Percentiles rank a stretch among this genome's conserved stretches.
phyloP scores from a whole-genome alignment of 352 stramenopile species.

The Pythium plurisporium region DNA sequence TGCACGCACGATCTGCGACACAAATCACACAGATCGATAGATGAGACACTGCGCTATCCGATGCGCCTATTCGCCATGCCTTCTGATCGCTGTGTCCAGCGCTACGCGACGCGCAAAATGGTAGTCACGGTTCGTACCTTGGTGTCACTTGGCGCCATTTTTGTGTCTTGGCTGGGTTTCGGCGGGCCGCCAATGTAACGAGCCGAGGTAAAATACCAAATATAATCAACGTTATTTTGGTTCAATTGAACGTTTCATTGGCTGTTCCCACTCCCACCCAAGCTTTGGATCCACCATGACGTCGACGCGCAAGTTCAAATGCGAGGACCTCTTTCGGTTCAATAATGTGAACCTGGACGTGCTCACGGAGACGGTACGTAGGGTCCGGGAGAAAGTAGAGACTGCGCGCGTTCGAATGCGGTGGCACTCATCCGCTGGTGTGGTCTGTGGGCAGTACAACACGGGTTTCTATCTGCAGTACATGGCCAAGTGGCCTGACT shows the following conservation, averaged over 20 bases:
- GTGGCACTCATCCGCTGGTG: background rate
- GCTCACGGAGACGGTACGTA: constrained; percentile 90
- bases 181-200: constrained; percentile 14
- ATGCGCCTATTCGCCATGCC: background rate
- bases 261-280: background rate
- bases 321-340: constrained; percentile 97
- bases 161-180: background rate
- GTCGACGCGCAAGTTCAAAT: constrained; percentile 93
- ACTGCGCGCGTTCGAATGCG: constrained; percentile 1
- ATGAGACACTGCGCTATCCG: constrained; percentile 17
- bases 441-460: constrained; percentile 84
- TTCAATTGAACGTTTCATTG: background rate
- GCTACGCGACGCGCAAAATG: background rate
- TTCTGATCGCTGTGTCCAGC: background rate
- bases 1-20: constrained; percentile 28
- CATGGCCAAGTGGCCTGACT: constrained; percentile 95
- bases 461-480: constrained; percentile 98
- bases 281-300: constrained; percentile 71
- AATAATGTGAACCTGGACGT: constrained; percentile 99
- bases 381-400: background rate
- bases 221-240: constrained; percentile 10
- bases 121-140: constrained; percentile 9
- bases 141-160: constrained; percentile 23
- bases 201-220: background rate
- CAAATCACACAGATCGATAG: background rate